phyloP scores from a whole-genome alignment of 495 filamentous ascomycete genomes.

The Glarea lozoyensis region DNA sequence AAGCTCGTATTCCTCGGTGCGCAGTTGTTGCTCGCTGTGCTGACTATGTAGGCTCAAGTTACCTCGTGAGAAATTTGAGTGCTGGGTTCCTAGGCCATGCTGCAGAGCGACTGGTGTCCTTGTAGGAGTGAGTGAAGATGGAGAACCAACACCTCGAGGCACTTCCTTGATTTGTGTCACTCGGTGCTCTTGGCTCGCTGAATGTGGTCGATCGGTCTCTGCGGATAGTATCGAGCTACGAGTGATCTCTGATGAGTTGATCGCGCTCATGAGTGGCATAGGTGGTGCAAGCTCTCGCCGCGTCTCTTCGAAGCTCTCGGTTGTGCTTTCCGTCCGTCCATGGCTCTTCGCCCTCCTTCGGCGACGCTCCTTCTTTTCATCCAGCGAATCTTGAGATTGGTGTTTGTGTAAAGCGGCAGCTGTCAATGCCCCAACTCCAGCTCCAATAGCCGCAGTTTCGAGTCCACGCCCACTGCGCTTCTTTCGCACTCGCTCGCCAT shows the following conservation, averaged over 20 bases:
- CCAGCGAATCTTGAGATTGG: slow-evolving; percentile 52
- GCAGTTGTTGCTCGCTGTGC: slow-evolving; percentile 40
- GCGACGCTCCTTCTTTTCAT: slow-evolving; percentile 39
- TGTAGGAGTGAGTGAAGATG: slow-evolving; percentile 41
- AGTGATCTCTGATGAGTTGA: slow-evolving; percentile 77
- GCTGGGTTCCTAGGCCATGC: slow-evolving; percentile 33
- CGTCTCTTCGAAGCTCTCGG: slow-evolving; percentile 27
- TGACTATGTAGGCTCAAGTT: slow-evolving; percentile 41
- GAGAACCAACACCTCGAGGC: slow-evolving; percentile 43
- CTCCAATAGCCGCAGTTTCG: slow-evolving; percentile 44
- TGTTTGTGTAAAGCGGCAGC: slow-evolving; percentile 56
- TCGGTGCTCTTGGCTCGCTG: slow-evolving; percentile 36
- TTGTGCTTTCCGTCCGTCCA: slow-evolving; percentile 46
- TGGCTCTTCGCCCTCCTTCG: slow-evolving; percentile 37
- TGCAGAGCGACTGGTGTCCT: slow-evolving; percentile 36
- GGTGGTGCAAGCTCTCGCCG: slow-evolving; percentile 32
- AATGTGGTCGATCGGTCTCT: slow-evolving; percentile 62
- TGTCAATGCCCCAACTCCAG: slow-evolving; percentile 49
- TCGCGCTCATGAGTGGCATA: slow-evolving; percentile 78
- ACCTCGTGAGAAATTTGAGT: slow-evolving; percentile 50
- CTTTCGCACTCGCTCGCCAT: slow-evolving; percentile 41
- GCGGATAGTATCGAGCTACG: slow-evolving; percentile 82
- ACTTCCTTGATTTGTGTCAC: slow-evolving; percentile 49
- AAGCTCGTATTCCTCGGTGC: slow-evolving; percentile 32
- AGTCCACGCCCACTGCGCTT: slow-evolving; percentile 50